Conservation (phyloP, 2,329 filamentous ascomycete species). For the Aspergillus ruber region DNA sequence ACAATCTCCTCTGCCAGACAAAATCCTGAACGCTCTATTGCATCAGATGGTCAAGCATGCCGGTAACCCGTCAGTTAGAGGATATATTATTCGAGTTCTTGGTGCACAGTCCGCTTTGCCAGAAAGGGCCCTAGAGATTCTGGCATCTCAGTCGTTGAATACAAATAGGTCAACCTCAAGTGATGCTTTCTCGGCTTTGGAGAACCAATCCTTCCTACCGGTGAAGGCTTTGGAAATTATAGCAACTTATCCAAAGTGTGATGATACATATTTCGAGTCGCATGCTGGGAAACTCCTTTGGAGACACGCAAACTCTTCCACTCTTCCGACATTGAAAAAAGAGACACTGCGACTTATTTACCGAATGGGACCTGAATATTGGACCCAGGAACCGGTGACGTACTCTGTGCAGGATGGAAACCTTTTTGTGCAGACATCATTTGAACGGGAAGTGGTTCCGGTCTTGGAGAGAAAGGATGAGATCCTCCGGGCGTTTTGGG, state of each 20-base stretch:
- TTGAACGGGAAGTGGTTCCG: not conserved
- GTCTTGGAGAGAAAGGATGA: not conserved
- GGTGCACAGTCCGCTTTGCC: not conserved
- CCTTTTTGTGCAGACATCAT: not conserved
- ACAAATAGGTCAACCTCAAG: not conserved
- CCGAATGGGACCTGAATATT: too few relatives aligned
- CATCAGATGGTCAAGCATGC: not conserved
- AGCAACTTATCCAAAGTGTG: not conserved
- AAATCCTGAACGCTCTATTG: not conserved
- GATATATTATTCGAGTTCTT: not conserved
- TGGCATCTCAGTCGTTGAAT: not conserved
- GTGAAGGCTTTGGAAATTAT: not conserved
- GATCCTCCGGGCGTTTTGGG: not conserved
- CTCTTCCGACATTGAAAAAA: too few relatives aligned
- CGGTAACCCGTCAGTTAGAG: not conserved
- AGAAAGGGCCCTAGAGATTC: not conserved
- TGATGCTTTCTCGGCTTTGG: not conserved
- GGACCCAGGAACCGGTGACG: not conserved
- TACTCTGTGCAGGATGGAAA: not conserved
- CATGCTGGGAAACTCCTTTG: not conserved
- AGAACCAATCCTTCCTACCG: not conserved
- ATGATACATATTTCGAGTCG: not conserved
- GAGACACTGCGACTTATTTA: too few relatives aligned
- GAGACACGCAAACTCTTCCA: too few relatives aligned
- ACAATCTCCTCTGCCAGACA: constrained; percentile 25